phyloP scores from a whole-genome alignment of 2,329 filamentous ascomycete genomes.

The Metarhizium humberi region DNA sequence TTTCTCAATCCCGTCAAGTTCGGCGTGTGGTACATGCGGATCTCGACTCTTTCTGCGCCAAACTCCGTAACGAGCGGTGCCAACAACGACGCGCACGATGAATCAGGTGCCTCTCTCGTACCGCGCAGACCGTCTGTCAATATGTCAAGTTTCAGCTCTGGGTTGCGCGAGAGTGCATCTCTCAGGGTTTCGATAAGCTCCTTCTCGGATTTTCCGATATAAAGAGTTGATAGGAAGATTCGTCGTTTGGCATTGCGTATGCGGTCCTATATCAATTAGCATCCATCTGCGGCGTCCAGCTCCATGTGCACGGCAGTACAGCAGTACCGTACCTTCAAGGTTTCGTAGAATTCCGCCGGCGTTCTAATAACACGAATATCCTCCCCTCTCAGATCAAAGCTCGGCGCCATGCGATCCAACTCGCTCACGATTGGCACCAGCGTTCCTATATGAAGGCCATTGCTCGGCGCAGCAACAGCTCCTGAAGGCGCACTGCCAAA shows the following conservation, averaged over 20 bases:
- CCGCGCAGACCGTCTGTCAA: conserved; percentile 86
- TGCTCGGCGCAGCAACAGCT: conserved; percentile 17
- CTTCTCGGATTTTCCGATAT: conserved; percentile 87
- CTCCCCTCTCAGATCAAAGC: conserved; percentile 75
- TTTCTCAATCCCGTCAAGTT: conserved; percentile 86
- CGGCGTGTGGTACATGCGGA: conserved; percentile 97
- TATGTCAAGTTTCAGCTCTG: conserved; percentile 72
- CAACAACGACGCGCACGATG: conserved; percentile 82
- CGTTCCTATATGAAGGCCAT: conserved; percentile 23
- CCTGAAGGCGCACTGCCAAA: conserved; percentile 27
- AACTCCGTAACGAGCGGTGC: conserved; percentile 78
- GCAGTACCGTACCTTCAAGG: conserved; percentile 61
- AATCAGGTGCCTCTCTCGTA: conserved; percentile 77
- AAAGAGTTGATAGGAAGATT: conserved; percentile 91
- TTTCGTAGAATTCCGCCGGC: conserved; percentile 84
- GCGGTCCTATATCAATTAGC: conserved; percentile 47
- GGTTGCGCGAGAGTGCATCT: conserved; percentile 64
- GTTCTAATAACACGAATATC: conserved; percentile 71
- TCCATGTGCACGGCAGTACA: not conserved
- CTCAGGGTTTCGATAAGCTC: conserved; percentile 77
- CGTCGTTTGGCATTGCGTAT: conserved; percentile 69
- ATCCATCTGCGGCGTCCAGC: not conserved
- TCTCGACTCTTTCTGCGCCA: conserved; percentile 73
- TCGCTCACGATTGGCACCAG: conserved; percentile 54
- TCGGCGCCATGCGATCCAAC: conserved; percentile 81